Conservation (phyloP, 2,329 filamentous ascomycete genomes). For the Sclerotinia glacialis region DNA sequence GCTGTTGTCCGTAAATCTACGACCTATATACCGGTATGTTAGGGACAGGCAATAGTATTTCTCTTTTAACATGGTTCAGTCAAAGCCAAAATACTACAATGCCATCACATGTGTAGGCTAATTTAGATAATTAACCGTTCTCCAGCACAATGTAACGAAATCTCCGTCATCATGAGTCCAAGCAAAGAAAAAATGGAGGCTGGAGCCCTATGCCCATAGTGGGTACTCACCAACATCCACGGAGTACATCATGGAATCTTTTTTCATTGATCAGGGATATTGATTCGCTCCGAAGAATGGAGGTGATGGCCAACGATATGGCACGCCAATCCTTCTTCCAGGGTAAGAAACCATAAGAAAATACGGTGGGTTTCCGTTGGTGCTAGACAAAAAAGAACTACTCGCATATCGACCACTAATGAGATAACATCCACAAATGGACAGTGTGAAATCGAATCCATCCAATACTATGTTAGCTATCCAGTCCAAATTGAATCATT, state of each 20-base stretch:
- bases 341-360: slow-evolving; percentile 2
- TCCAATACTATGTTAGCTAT: neutral
- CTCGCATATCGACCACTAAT: slow-evolving; percentile 6
- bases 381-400: neutral
- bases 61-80: neutral
- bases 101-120: neutral
- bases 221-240: slow-evolving; percentile 6
- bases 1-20: neutral
- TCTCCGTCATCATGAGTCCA: slow-evolving; percentile 2
- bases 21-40: neutral
- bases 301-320: slow-evolving; percentile 2
- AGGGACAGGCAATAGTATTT: neutral
- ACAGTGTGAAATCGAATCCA: neutral
- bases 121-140: neutral
- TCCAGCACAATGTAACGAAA: slow-evolving; percentile 4
- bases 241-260: neutral
- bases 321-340: neutral
- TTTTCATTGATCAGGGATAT: slow-evolving; percentile 1
- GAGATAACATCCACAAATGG: neutral
- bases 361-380: neutral
- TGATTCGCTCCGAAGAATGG: slow-evolving; percentile 14
- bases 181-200: slow-evolving; percentile 18
- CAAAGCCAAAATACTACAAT: slow-evolving; percentile 9
- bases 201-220: slow-evolving; percentile 20
- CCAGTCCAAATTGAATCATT: neutral